Percentiles rank a stretch among this genome's conserved stretches.
Conservation (phyloP, 2,329 filamentous ascomycete species). For the Trichoderma oligosporum region DNA sequence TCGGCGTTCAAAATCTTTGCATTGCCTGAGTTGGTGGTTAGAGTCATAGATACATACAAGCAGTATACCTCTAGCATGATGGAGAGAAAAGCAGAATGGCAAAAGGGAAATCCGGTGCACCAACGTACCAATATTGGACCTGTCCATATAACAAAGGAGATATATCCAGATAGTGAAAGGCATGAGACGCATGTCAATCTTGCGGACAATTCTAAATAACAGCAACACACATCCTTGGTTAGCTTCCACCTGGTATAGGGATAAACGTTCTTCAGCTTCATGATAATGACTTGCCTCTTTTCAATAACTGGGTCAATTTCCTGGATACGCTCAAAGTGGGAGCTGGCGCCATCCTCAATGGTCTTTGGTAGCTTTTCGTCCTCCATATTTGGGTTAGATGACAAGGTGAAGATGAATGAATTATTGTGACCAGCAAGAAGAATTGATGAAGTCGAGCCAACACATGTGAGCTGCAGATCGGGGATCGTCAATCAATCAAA, state of each 20-base stretch:
- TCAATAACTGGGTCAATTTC: neutral
- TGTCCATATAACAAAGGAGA: constrained; percentile 1
- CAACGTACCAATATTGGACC: constrained; percentile 3
- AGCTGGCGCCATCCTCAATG: neutral
- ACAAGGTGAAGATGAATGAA: neutral
- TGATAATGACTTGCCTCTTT: neutral
- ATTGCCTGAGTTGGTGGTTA: neutral
- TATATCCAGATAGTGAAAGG: constrained; percentile 5
- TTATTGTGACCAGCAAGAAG: neutral
- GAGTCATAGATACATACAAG: neutral
- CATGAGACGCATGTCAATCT: neutral
- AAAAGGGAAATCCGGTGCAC: no score
- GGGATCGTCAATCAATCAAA: neutral
- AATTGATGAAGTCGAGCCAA: neutral
- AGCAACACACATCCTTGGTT: neutral
- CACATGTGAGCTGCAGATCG: neutral
- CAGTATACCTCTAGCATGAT: neutral
- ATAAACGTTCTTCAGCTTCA: neutral
- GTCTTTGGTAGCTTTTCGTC: constrained; percentile 6
- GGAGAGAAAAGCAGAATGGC: no score
- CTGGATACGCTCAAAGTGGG: neutral
- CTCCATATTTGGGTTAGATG: neutral
- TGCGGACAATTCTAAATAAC: neutral
- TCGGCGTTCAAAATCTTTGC: constrained; percentile 1
- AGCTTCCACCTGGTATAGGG: neutral